phyloP scores from a whole-genome alignment of 106 monocot species.

The Triglochin maritima region DNA sequence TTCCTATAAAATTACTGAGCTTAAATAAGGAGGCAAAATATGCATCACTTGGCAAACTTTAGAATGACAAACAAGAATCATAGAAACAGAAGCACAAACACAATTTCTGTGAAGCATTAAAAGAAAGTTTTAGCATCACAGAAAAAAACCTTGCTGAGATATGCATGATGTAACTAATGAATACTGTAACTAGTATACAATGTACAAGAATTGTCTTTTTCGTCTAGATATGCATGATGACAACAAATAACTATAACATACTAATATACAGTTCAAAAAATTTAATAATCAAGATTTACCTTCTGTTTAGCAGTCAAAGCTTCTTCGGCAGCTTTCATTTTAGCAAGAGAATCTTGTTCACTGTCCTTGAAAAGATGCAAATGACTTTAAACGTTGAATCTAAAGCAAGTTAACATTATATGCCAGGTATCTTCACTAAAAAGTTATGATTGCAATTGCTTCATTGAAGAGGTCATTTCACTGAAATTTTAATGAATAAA shows the following conservation, averaged over 20 bases:
- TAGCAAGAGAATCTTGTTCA: conserved; percentile 40
- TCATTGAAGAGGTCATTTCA: no score
- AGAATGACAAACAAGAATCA: neutral
- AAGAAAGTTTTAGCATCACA: neutral
- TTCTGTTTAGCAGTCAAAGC: conserved; percentile 42
- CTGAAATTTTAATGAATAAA: no score
- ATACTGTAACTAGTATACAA: neutral
- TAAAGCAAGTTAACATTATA: no score
- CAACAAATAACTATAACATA: no score
- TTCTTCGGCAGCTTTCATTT: conserved; percentile 46
- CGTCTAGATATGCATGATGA: no score
- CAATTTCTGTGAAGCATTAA: neutral
- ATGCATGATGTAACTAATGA: neutral
- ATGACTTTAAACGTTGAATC: no score
- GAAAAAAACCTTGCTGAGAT: neutral
- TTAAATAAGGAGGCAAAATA: neutral
- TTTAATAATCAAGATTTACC: conserved; percentile 8
- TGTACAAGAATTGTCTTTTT: no score
- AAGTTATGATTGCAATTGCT: no score
- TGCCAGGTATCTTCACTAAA: no score
- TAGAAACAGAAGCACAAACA: neutral
- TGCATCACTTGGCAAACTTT: neutral
- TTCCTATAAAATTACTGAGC: conserved; percentile 32
- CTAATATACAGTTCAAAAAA: no score
- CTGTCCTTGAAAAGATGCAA: conserved; percentile 15